A percentile compares a stretch with the other conserved stretches of the same genome.
Evolutionary conservation across 495 filamentous ascomycete species (phyloP).

Genomic region (Schizothecium vesticola): DNA sequence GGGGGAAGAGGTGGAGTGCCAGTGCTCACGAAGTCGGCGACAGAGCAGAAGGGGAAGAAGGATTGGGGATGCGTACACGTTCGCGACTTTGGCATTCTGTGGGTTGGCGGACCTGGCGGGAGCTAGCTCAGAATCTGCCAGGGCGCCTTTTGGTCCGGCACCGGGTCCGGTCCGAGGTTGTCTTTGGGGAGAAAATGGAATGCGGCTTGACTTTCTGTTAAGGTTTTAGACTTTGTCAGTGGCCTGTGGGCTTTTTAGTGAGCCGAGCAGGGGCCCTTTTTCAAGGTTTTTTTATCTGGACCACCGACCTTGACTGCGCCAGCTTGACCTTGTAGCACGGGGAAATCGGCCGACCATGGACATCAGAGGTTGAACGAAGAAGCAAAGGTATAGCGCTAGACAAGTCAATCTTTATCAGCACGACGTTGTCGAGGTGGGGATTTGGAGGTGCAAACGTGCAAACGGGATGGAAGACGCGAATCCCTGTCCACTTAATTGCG

Average conservation of each 20-base stretch:
- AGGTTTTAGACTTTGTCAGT: not conserved
- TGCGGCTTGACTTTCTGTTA: not conserved
- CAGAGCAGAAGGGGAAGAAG: not conserved
- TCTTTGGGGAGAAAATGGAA: not conserved
- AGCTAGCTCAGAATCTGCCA: not conserved
- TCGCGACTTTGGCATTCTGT: slow-evolving; percentile 21
- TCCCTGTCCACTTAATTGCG: not conserved
- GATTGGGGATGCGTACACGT: slow-evolving; percentile 9
- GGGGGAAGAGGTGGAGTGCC: not conserved
- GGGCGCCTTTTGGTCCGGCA: not conserved
- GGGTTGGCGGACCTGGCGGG: not conserved
- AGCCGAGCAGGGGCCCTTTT: not conserved
- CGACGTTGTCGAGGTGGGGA: not conserved
- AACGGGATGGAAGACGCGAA: not conserved
- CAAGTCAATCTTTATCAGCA: not conserved
- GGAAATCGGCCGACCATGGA: not conserved
- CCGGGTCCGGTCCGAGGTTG: not conserved
- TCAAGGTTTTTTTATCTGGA: not conserved
- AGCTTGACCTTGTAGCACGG: not conserved
- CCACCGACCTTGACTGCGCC: not conserved
- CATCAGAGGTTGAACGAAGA: not conserved
- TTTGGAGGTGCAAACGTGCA: not conserved
- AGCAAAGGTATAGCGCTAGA: not conserved
- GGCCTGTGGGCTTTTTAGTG: not conserved
- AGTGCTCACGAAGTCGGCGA: not conserved